Evolutionary conservation across 2,329 filamentous ascomycete species (phyloP), one percentile per base, ranked within the genome.

Genomic region (Aspergillus sp.): DNA sequence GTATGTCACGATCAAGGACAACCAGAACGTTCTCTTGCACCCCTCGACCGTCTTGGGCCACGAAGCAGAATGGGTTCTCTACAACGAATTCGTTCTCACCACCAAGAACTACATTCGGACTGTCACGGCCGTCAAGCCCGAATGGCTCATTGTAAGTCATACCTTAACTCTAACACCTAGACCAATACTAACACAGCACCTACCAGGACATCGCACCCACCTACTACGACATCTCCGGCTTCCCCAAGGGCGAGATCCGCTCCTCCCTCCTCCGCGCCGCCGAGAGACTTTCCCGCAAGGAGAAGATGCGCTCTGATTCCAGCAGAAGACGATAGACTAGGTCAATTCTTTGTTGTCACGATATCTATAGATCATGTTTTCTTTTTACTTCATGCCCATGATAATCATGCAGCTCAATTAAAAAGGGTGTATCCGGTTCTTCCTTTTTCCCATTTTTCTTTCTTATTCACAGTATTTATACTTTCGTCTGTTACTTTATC

Each of bases 31-130:
- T 49, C 84, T 97, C 69, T 85, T 99, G 62, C 95, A 99, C 79
- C 95, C 95, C 2, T 95, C 91, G 66, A 97, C 93, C 0, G 93
- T 97, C 32, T 83, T 99, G 21, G 86, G 88, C 54, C 89, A 92
- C 60, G 93, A 97, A 61, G 91, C 89, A 68, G 95, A 99, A 68
- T 99, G 95, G 95, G 91, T 99, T 25, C 81, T 99, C 25, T 99
- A 99, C 80, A 97, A 98, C 71, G 96, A 99, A 74, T 99, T 98
- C 72, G 95, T 99, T 12, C 86, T 99, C 58, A 99, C 95, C 0
- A 95, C 91, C 56, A 97, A 99, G 85, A 96, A 98, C 80, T 99
- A 97, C 76, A 94, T 99, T 70, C 87, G 96, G 59, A 97, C 92
- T 0, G 92, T 97, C 51, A 98, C 93, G 12, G 88, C 91, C 30